These are phyloP conservation scores for Elsinoe fawcettii DNA, from an alignment of 2,329 filamentous ascomycete genomes.

Conservation along the genomic window DNA sequence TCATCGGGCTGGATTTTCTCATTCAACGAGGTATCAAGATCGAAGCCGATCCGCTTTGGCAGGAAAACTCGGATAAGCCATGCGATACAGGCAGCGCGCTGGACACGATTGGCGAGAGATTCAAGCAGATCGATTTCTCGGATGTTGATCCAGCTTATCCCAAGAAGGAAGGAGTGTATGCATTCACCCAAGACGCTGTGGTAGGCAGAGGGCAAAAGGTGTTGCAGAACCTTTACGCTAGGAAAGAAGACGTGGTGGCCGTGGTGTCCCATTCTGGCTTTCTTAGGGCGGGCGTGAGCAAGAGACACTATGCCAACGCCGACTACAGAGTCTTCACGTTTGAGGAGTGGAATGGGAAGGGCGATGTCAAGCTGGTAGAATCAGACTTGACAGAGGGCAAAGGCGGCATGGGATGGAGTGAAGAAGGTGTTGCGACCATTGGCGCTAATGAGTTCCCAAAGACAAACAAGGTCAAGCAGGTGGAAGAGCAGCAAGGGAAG, in stretches of 20 bases:
- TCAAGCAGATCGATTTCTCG: conserved; percentile 51
- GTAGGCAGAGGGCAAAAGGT: conserved; percentile 47
- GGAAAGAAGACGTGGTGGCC: conserved; percentile 54
- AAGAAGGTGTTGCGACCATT: conserved; percentile 27
- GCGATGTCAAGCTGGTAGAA: conserved; percentile 37
- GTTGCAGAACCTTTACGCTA: conserved; percentile 43
- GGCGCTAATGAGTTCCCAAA: conserved; percentile 22
- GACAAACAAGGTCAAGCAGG: conserved; percentile 17
- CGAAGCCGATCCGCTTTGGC: conserved; percentile 55
- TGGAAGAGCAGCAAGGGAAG: conserved; percentile 17
- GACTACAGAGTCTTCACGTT: conserved; percentile 60
- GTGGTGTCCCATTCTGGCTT: conserved; percentile 61
- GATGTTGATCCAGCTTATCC: conserved; percentile 53
- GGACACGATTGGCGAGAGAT: conserved; percentile 38
- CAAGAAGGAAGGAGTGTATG: conserved; percentile 53
- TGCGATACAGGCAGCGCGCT: conserved; percentile 55
- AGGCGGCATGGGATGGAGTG: conserved; percentile 47
- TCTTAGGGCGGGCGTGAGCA: conserved; percentile 49
- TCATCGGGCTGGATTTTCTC: conserved; percentile 51
- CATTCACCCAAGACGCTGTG: conserved; percentile 46
- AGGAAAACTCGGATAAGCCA: conserved; percentile 45
- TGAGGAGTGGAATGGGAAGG: conserved; percentile 30
- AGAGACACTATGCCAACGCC: conserved; percentile 47
- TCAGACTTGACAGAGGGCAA: conserved; percentile 41
- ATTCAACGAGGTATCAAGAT: conserved; percentile 48